Percentiles rank a stretch among this genome's conserved stretches.
These are phyloP conservation scores for Suillus spraguei DNA, from an alignment of 768 basidiomycete genomes.

Conservation along the genomic window DNA sequence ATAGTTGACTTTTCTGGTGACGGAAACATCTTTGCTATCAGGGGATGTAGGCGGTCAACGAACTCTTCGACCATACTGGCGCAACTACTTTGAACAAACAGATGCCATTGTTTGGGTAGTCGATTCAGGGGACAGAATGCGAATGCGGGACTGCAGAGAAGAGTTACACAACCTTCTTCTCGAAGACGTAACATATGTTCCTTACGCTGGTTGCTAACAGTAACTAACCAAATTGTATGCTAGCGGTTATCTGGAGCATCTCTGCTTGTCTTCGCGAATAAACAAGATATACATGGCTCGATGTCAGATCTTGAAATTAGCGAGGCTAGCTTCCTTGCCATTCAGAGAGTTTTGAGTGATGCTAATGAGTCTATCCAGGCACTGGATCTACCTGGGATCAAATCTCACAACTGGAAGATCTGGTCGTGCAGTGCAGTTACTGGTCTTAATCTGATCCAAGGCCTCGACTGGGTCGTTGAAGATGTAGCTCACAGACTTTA, in stretches of 20 bases:
- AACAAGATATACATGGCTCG: conserved; percentile 91
- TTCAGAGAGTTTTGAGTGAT: conserved; percentile 1
- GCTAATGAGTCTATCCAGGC: conserved; percentile 47
- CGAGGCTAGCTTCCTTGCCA: conserved; percentile 54
- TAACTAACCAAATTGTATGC: not conserved
- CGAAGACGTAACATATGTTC: conserved; percentile 75
- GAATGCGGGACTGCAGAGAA: conserved; percentile 86
- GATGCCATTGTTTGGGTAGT: conserved; percentile 99
- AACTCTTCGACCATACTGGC: conserved; percentile 96
- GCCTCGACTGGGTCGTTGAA: conserved; percentile 90
- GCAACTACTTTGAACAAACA: conserved; percentile 98
- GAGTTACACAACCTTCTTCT: conserved; percentile 85
- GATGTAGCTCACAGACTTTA: conserved; percentile 89
- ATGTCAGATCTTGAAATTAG: conserved; percentile 83
- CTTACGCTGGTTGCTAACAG: not conserved
- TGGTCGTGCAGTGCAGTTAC: conserved; percentile 92
- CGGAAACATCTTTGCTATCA: conserved; percentile 76
- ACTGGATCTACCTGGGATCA: conserved; percentile 80
- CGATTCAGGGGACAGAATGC: conserved; percentile 89
- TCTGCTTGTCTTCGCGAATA: conserved; percentile 95
- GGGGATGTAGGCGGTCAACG: conserved; percentile 99
- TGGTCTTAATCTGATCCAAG: conserved; percentile 80
- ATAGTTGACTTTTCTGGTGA: conserved; percentile 26
- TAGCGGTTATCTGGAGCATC: conserved; percentile 96
- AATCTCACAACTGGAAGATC: conserved; percentile 89